These are phyloP conservation scores for Arxiozyma bovina DNA, from an alignment of 1,139 yeast genomes.

Conservation along the genomic window DNA sequence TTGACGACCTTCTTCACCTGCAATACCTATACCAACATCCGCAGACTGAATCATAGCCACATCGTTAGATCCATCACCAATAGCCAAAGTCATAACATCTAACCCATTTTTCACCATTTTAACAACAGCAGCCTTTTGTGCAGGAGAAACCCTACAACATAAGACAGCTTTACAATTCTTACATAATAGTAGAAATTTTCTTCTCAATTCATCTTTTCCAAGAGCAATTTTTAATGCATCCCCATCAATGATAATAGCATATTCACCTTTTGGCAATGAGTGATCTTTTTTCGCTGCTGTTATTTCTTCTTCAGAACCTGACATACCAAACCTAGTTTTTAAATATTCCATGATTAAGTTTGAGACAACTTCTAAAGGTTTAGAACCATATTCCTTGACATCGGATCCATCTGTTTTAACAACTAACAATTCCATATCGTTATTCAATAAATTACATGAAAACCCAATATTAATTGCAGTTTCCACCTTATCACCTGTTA, in stretches of 20 bases:
- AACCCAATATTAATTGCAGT: conserved; percentile 97
- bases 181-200: conserved; percentile 75
- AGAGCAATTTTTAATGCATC: conserved; percentile 76
- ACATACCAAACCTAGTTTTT: conserved; percentile 50
- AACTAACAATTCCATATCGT: conserved; percentile 78
- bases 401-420: conserved; percentile 43
- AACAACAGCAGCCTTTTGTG: conserved; percentile 94
- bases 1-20: conserved; percentile 97
- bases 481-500: conserved; percentile 96
- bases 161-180: conserved; percentile 89
- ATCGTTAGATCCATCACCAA: conserved; percentile 98
- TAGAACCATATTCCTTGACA: conserved; percentile 33
- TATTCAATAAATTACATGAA: conserved; percentile 83
- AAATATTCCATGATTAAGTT: conserved; percentile 55
- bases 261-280: conserved; percentile 67
- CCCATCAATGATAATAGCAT: conserved; percentile 87
- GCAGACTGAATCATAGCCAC: conserved; percentile 99
- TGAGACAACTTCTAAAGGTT: conserved; percentile 39
- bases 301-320: conserved; percentile 46
- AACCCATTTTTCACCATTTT: conserved; percentile 73
- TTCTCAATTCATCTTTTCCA: conserved; percentile 44
- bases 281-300: conserved; percentile 68
- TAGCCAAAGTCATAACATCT: conserved; percentile 82
- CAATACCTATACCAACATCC: conserved; percentile 95
- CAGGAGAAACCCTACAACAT: conserved; percentile 95